phyloP scores from a whole-genome alignment of 2,329 filamentous ascomycete genomes.

The Beauveria varroae region DNA sequence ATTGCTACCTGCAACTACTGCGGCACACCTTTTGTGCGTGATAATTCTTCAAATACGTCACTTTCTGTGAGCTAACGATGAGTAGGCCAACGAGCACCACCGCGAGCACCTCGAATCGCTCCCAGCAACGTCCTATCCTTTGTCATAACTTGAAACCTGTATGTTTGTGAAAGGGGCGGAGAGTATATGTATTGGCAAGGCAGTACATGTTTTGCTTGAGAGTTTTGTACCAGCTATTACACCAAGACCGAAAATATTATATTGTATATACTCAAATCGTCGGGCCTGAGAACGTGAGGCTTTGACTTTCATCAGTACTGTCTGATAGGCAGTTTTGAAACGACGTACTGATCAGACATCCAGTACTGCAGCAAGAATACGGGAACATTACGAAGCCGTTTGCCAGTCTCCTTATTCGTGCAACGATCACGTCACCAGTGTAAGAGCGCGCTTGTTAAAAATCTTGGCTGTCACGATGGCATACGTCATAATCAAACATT shows the following conservation, averaged over 20 bases:
- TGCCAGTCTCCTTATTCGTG: no score
- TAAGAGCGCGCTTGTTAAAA: no score
- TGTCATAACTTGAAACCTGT: slow-evolving; percentile 39
- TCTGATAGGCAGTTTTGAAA: background rate
- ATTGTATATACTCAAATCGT: slow-evolving; percentile 6
- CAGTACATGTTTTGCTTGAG: background rate
- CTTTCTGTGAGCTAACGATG: slow-evolving; percentile 8
- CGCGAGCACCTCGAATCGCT: slow-evolving; percentile 76
- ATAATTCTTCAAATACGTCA: background rate
- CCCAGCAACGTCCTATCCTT: slow-evolving; percentile 72
- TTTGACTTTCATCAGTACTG: background rate
- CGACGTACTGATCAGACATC: no score
- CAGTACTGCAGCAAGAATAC: no score
- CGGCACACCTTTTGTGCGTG: slow-evolving; percentile 79
- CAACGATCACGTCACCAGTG: no score
- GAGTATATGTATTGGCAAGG: background rate
- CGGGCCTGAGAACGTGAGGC: background rate
- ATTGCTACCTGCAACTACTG: slow-evolving; percentile 90
- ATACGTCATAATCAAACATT: no score
- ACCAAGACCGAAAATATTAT: slow-evolving; percentile 1
- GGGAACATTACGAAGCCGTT: no score
- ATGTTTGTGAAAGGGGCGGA: background rate
- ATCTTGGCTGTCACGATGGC: no score
- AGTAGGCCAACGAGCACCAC: slow-evolving; percentile 83
- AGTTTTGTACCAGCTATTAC: slow-evolving; percentile 5